These are phyloP conservation scores for Lactifluus echinatus DNA, from an alignment of 768 basidiomycete species.

Conservation along the genomic window DNA sequence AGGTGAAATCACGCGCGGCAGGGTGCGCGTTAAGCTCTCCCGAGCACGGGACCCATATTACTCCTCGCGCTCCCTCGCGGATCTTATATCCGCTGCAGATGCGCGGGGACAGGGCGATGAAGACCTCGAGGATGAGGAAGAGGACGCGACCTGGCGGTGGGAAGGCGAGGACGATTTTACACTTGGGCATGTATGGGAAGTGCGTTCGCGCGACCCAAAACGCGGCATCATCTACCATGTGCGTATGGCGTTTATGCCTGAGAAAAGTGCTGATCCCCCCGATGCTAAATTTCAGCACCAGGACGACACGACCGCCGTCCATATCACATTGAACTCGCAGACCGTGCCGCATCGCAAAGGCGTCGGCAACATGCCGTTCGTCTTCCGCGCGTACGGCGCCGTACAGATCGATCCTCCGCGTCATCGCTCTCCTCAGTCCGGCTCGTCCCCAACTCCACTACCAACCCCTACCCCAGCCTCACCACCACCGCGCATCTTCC, in stretches of 20 bases:
- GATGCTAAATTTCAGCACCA: conserved; percentile 38
- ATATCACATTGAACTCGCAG: conserved; percentile 53
- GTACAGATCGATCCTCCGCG: conserved; percentile 17
- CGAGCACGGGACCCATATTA: conserved; percentile 27
- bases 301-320: conserved; percentile 41
- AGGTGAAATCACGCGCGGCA: conserved; percentile 42
- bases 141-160: conserved; percentile 51
- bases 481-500: conserved; percentile 8
- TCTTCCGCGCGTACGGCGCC: conserved; percentile 41
- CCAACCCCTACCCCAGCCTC: background rate
- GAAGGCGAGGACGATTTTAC: conserved; percentile 61
- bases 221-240: conserved; percentile 60
- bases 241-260: too few relatives aligned
- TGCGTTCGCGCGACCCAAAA: conserved; percentile 32
- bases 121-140: conserved; percentile 19
- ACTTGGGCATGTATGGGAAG: conserved; percentile 47
- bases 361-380: conserved; percentile 48
- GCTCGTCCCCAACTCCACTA: background rate
- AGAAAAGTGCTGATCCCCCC: background rate
- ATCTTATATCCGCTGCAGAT: conserved; percentile 18
- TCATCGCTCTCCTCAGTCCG: background rate
- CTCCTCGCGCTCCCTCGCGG: conserved; percentile 24
- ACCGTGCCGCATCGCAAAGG: conserved; percentile 48
- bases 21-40: conserved; percentile 24
- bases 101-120: conserved; percentile 9